Percentiles rank a stretch among this genome's conserved stretches.
Evolutionary conservation across 495 filamentous ascomycete genomes (phyloP).

Genomic region (Penicillium argentinense): DNA sequence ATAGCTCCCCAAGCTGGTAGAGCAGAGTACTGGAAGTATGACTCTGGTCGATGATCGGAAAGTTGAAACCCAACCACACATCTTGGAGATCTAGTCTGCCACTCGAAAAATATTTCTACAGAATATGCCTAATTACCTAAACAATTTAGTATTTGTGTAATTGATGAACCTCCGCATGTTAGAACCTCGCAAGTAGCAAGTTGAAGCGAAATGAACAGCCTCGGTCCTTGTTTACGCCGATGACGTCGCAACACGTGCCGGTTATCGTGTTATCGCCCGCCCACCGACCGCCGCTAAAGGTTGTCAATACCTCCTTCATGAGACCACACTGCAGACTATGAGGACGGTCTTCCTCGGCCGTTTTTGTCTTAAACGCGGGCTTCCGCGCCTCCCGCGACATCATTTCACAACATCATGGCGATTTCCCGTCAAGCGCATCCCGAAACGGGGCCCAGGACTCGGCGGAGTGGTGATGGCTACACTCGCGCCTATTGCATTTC

Average conservation of each 20-base stretch:
- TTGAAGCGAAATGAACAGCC: background rate
- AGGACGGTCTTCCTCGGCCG: constrained; percentile 56
- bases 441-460: constrained; percentile 24
- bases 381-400: constrained; percentile 16
- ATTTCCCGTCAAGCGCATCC: constrained; percentile 25
- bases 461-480: constrained; percentile 49
- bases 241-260: constrained; percentile 26
- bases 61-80: too few species aligned
- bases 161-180: too few species aligned
- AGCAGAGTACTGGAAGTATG: too few species aligned
- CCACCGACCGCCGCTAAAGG: too few species aligned
- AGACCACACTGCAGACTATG: constrained; percentile 39
- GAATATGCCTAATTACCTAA: too few species aligned
- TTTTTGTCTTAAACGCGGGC: constrained; percentile 47
- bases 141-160: too few species aligned
- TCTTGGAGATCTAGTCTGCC: too few species aligned
- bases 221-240: constrained; percentile 7
- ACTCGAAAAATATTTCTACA: too few species aligned
- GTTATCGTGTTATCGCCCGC: constrained; percentile 20
- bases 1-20: too few species aligned
- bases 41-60: too few species aligned
- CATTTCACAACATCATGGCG: constrained; percentile 28
- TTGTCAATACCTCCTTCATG: constrained; percentile 9
- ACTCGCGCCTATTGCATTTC: constrained; percentile 67
- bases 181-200: too few species aligned